Evolutionary conservation across 2,329 filamentous ascomycete genomes (phyloP), one percentile per base, ranked within the genome.

Genomic region (Chaetomiaceae sp.): DNA sequence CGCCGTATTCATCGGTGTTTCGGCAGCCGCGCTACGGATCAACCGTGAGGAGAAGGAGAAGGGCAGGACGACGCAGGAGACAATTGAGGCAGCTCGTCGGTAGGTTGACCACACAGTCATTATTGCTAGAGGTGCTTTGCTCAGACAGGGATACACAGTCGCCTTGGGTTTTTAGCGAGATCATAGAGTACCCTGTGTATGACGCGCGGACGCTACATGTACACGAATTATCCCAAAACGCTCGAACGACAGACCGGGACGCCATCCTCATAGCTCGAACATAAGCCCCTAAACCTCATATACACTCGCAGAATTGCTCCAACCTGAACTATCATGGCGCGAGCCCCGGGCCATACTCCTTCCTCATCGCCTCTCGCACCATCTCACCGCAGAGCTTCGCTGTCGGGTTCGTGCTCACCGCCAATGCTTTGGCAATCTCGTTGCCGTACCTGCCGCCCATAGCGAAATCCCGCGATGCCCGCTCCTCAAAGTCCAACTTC

Each of bases 331-430:
- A 54, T 67, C 60, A 74, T 50, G 62, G 63, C 27, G 71, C 71
- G 64, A 75, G 77, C 9, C 69, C 72, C n/a, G 74, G 71, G 0
- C 79, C 80, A 61, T 84, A 85, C 65, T 87, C 84, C 67, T 81
- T 84, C 71, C 77, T 84, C 81, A 87, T 83, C 44, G 83, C 84
- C 68, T 86, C 81, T 45, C 79, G 76, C 33, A 87, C 84, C 65
- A 87, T 87, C 62, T 84, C 76, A 1, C 84, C 84, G 63, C 84
- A 87, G 38, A 87, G 70, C 70, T 86, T 87, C 2, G 84, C 83
- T 14, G 81, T 85, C 21, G 84, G 84, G 65, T 87, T 87, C 25
- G 80, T 79, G 65, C 75, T 78, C 46, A 86, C 84, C 5, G 82
- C 82, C 58, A 87, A 68, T 4, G 75, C 78, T 64, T 82, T 84